Base-by-base conservation (phyloP, 73 alveolate genomes). In the Durusdinium trenchii region DNA sequence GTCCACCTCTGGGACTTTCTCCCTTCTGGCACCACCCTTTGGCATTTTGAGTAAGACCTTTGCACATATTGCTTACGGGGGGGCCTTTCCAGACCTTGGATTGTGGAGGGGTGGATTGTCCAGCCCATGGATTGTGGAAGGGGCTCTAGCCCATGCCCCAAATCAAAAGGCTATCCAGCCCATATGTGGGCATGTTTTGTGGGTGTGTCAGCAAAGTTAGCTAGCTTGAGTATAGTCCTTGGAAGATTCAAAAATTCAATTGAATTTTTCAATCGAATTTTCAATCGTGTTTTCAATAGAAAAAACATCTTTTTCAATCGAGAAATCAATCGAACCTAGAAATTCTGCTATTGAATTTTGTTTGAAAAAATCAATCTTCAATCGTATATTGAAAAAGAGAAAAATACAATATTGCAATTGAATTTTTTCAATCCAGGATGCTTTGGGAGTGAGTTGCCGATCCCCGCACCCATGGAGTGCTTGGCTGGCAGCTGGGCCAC, bases 21-120 rank as follows among this genome's bases (percentile, higher is more conserved):
- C 46, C 81, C 81, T 67, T 67, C 81, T 67, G 79, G 79, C 79
- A 64, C 79, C 79, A 64, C 79, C 79, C 35, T 43, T 67, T 9
- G 47, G 35, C n/a, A 30, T 67, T 35, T 67, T 67, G 35, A 67
- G 47, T 67, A 67, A 2, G 4, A 43, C 46, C 81, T 67, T 0
- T 67, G 46, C 81, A 67, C n/a, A 23, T 32, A 23, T 23, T 60
- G 73, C 18, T 57, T 57, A 60, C 1, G 30, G 7, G 18, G 73
- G 23, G 73, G 1, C n/a, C 73, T 60, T 16, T 57, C 73, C 73
- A 60, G 73, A 23, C 73, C 3, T 23, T 60, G 1, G 30, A 1
- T 1, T 23, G 7, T 60, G 73, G 23, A 32, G 30, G 18, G 30
- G 73, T 0, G 1, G 73, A 32, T 2, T 67, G 32, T 67, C 81